Conservation (phyloP, 2,329 filamentous ascomycete species). For the Cladophialophora carrionii region DNA sequence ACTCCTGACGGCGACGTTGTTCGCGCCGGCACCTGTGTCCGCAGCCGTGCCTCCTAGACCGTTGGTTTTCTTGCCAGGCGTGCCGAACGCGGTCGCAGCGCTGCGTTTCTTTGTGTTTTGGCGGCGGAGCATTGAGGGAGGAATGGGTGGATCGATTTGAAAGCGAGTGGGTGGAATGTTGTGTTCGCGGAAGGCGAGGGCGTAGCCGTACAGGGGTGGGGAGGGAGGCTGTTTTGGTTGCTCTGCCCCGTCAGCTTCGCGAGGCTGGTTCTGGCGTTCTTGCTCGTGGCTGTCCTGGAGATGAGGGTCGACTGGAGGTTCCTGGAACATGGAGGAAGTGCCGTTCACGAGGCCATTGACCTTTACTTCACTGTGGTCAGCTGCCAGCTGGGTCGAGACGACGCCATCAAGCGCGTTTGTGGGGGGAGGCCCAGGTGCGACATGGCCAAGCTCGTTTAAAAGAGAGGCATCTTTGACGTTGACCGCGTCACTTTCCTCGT, state of each 20-base stretch:
- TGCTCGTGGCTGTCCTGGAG: conserved; percentile 1
- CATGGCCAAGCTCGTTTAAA: conserved; percentile 28
- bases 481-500: conserved; percentile 14
- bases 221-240: conserved; percentile 12
- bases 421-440: conserved; percentile 38
- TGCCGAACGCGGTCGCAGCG: conserved; percentile 27
- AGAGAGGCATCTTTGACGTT: conserved; percentile 25
- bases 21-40: conserved; percentile 2
- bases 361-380: conserved; percentile 19
- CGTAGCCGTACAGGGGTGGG: conserved; percentile 33
- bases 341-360: conserved; percentile 33
- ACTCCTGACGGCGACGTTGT: conserved; percentile 32
- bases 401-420: conserved; percentile 30
- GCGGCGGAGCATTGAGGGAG: conserved; percentile 36
- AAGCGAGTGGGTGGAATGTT: conserved; percentile 37
- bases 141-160: conserved; percentile 39
- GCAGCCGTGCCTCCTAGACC: conserved; percentile 4
- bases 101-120: conserved; percentile 35
- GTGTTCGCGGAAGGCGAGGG: conserved; percentile 34
- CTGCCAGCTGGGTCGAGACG: conserved; percentile 10
- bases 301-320: conserved; percentile 1
- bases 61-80: conserved; percentile 17
- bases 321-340: conserved; percentile 11
- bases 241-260: not conserved
- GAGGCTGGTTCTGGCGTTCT: not conserved